Base-by-base conservation (phyloP, 2,329 filamentous ascomycete species). In the Hawksworthiomyces lignivorus region DNA sequence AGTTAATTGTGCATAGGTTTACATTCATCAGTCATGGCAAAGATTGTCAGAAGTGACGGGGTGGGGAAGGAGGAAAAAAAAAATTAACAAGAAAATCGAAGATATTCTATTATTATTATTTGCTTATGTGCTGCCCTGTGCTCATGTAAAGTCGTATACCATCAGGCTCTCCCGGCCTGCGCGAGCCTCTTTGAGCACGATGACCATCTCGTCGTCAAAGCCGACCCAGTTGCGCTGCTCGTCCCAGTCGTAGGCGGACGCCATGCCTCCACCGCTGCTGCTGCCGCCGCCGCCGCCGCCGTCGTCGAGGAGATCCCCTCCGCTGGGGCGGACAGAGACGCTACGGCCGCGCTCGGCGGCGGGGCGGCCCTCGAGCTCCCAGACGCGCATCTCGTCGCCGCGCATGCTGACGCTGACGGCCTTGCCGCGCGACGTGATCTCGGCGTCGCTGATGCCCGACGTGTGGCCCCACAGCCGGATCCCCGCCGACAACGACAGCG, bases 161-260 rank as follows among this genome's bases (percentile, higher is more conserved):
- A 89, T 74, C 48, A 95, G 61, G 47, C 82, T 80, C 56, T 90
- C 84, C 29, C 73, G 72, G 2, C 84, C 84, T 20, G 75, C 67
- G 20, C 65, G 61, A 49, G 77, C 75, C 62, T 90, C 84, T 50
- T 85, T 82, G 38, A 94, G 68, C 31, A 95, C 78, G 47, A 94
- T 81, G n/a, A 95, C 84, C 64, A 87, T 87, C 61, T 94, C 86
- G 32, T 94, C 87, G 54, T 95, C 87, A 54, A 95, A 95, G 0
- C 86, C 87, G 8, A 95, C 79, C 77, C 84, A 90, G 39, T 74
- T 74, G 45, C 69, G 64, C 36, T 63, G 60, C 44, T 70, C 69
- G 27, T 73, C 66, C 58, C 64, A 65, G 19, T 57, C 54, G n/a
- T 33, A 36, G 9, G 22, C 9, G 24, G 31, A 44, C n/a, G 19